Evolutionary conservation across 768 basidiomycete genomes (phyloP).

Genomic region (Amanita brunnescens): DNA sequence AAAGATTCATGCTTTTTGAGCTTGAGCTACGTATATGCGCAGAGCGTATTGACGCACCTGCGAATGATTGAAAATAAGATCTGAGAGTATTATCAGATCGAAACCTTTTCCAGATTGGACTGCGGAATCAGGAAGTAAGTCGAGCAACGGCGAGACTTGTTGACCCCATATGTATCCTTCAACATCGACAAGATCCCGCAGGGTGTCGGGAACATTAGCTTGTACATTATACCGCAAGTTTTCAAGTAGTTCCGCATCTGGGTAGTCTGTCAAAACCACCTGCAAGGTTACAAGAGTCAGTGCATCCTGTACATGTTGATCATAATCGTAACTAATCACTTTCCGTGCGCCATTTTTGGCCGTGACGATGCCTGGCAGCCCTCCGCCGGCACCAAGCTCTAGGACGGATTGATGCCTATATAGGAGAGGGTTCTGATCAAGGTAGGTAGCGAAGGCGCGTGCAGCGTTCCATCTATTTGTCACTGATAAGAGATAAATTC

Average conservation of each 20-base stretch:
- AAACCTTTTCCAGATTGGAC: conserved; percentile 30
- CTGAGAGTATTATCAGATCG: conserved; percentile 81
- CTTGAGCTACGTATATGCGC: not conserved
- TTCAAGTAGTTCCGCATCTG: conserved; percentile 63
- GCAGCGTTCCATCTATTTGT: conserved; percentile 71
- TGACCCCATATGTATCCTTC: conserved; percentile 80
- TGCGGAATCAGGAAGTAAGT: conserved; percentile 13
- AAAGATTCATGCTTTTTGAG: conserved; percentile 68
- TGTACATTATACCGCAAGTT: conserved; percentile 69
- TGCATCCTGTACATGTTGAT: not conserved
- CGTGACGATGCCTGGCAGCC: conserved; percentile 73
- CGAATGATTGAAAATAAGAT: conserved; percentile 92
- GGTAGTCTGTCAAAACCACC: conserved; percentile 91
- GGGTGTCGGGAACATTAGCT: conserved; percentile 37
- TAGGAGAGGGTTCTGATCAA: conserved; percentile 44
- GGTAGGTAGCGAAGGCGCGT: conserved; percentile 58
- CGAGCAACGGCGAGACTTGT: conserved; percentile 36
- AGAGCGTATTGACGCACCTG: conserved; percentile 41
- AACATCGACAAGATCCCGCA: conserved; percentile 27
- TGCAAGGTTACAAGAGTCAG: conserved; percentile 18
- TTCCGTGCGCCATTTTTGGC: conserved; percentile 60
- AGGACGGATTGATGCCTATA: conserved; percentile 32
- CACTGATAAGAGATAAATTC: not conserved
- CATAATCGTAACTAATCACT: conserved; percentile 29
- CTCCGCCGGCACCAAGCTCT: conserved; percentile 96